These are phyloP conservation scores for Penicilliopsis zonata DNA, from an alignment of 495 filamentous ascomycete genomes.

Conservation along the genomic window DNA sequence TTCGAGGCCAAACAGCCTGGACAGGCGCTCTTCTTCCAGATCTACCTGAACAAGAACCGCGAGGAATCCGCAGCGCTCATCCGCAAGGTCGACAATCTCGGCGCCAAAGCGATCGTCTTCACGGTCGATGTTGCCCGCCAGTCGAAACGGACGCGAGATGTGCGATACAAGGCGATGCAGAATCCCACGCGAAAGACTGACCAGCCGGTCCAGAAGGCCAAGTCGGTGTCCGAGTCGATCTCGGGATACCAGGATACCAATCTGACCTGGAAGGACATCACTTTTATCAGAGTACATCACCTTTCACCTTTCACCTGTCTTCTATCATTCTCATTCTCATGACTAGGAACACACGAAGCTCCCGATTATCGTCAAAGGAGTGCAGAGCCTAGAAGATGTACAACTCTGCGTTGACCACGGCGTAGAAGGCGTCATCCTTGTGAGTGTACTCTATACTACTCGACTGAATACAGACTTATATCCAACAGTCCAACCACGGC, in stretches of 20 bases:
- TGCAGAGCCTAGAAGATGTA: slow-evolving; percentile 72
- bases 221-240: slow-evolving; percentile 67
- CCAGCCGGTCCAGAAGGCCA: slow-evolving; percentile 26
- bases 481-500: slow-evolving; percentile 41
- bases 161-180: slow-evolving; percentile 27
- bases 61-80: slow-evolving; percentile 66
- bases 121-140: slow-evolving; percentile 56
- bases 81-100: slow-evolving; percentile 61
- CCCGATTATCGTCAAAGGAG: slow-evolving; percentile 81
- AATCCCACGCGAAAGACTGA: neutral
- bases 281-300: too few species aligned
- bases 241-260: slow-evolving; percentile 63
- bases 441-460: too few species aligned
- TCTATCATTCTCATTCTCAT: too few species aligned
- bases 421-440: slow-evolving; percentile 71
- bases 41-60: slow-evolving; percentile 82
- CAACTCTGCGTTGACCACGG: slow-evolving; percentile 46
- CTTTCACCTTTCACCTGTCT: too few species aligned
- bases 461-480: too few species aligned
- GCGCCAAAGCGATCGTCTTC: slow-evolving; percentile 61
- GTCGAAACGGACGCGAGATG: slow-evolving; percentile 48
- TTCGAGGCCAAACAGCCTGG: slow-evolving; percentile 37
- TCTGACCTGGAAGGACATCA: slow-evolving; percentile 71
- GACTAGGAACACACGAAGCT: too few species aligned
- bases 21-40: slow-evolving; percentile 74